Evolutionary conservation across 2,329 filamentous ascomycete species (phyloP).

Genomic region (Penicillium sp.): DNA sequence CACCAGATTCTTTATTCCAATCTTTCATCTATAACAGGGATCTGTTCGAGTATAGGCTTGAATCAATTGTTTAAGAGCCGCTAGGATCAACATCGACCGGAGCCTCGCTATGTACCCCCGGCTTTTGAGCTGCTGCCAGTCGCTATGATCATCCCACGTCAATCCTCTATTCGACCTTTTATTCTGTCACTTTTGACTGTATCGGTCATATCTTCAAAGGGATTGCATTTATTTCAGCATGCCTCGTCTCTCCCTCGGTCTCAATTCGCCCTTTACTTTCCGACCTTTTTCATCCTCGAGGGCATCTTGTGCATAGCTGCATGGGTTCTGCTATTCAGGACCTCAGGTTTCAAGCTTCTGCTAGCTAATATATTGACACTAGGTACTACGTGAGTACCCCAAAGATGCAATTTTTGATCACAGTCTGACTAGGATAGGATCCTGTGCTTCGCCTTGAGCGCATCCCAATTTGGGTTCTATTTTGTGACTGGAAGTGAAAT

Average conservation of each 20-base stretch:
- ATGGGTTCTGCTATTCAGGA: slow-evolving; percentile 27
- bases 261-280: slow-evolving; percentile 30
- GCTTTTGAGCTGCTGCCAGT: background rate
- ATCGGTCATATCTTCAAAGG: slow-evolving; percentile 28
- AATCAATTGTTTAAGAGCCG: background rate
- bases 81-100: background rate
- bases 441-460: slow-evolving; percentile 24
- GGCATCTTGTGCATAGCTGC: slow-evolving; percentile 20
- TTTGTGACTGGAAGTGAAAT: slow-evolving; percentile 35
- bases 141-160: slow-evolving; percentile 25
- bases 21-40: too few relatives aligned
- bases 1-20: too few relatives aligned
- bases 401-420: background rate
- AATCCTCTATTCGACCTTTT: slow-evolving; percentile 25
- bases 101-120: background rate
- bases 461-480: slow-evolving; percentile 35
- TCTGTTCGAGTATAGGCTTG: too few relatives aligned
- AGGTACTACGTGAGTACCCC: slow-evolving; percentile 24
- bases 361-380: slow-evolving; percentile 21
- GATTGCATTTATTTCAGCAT: slow-evolving; percentile 31
- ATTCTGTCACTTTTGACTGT: slow-evolving; percentile 30
- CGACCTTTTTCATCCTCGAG: slow-evolving; percentile 34
- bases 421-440: slow-evolving; percentile 13
- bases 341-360: slow-evolving; percentile 13
- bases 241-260: slow-evolving; percentile 19